Conservation (phyloP, 257 asterid species). For the Penstemon eatonii region DNA sequence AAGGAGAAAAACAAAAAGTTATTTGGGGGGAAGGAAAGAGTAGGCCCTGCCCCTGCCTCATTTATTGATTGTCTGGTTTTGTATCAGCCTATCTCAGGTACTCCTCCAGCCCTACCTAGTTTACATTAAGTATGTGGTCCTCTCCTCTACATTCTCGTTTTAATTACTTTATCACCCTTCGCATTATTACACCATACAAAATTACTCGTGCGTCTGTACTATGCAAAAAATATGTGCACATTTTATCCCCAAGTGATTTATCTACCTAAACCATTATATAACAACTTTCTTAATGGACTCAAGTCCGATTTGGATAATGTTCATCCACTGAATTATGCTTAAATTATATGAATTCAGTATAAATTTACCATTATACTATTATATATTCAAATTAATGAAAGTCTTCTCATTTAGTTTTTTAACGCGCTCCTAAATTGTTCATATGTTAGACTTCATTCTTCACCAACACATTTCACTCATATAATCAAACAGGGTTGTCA, state of each 20-base stretch:
- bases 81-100: constrained; percentile 9
- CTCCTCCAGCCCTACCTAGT: constrained; percentile 18
- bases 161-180: not conserved
- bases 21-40: not conserved
- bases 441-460: no score
- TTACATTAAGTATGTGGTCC: constrained; percentile 45
- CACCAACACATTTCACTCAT: no score
- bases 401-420: no score
- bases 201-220: not conserved
- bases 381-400: no score
- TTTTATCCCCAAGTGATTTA: not conserved
- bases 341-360: no score
- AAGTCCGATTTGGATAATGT: no score
- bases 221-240: not conserved
- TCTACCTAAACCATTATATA: no score
- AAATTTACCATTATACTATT: no score
- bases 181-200: not conserved
- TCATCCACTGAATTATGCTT: no score
- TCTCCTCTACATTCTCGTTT: constrained; percentile 24
- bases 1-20: not conserved
- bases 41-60: constrained; percentile 34
- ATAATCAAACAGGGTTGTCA: no score
- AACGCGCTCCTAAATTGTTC: no score
- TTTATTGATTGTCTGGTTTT: constrained; percentile 34
- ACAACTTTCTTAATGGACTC: no score